Evolutionary conservation across 257 asterid genomes (phyloP).

Genomic region (Agastache rugosa): DNA sequence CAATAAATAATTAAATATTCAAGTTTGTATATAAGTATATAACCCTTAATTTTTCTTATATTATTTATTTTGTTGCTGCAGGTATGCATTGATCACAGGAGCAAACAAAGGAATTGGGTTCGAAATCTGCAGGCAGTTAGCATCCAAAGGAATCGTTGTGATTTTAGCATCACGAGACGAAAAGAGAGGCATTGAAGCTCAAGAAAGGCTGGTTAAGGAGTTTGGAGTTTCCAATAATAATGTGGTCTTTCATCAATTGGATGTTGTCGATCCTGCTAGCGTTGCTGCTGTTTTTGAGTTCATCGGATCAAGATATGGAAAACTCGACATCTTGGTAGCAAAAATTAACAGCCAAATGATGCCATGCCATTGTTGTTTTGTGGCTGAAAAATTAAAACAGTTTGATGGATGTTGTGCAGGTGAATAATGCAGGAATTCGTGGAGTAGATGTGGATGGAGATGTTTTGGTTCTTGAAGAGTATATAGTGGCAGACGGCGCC

Average conservation of each 20-base stretch:
- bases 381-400: neutral
- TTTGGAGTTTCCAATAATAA: constrained; percentile 11
- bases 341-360: neutral
- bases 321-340: constrained; percentile 56
- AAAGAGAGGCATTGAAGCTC: constrained; percentile 53
- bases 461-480: constrained; percentile 21
- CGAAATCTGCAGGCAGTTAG: constrained; percentile 52
- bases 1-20: too few species aligned
- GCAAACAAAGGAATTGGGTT: constrained; percentile 64
- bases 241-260: constrained; percentile 52
- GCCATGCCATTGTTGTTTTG: neutral
- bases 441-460: constrained; percentile 45
- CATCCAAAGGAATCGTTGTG: constrained; percentile 48
- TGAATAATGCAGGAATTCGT: constrained; percentile 56
- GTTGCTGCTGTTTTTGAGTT: constrained; percentile 42
- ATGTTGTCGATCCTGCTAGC: constrained; percentile 44
- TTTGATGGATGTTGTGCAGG: constrained; percentile 37
- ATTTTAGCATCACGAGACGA: constrained; percentile 52
- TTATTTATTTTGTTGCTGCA: neutral
- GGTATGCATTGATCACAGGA: constrained; percentile 58
- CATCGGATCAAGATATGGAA: constrained; percentile 37
- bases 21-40: too few species aligned
- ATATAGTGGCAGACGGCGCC: neutral
- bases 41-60: neutral
- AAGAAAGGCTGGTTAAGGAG: constrained; percentile 38